phyloP scores from a whole-genome alignment of 257 asterid genomes.

The Solanum tarapatanum region DNA sequence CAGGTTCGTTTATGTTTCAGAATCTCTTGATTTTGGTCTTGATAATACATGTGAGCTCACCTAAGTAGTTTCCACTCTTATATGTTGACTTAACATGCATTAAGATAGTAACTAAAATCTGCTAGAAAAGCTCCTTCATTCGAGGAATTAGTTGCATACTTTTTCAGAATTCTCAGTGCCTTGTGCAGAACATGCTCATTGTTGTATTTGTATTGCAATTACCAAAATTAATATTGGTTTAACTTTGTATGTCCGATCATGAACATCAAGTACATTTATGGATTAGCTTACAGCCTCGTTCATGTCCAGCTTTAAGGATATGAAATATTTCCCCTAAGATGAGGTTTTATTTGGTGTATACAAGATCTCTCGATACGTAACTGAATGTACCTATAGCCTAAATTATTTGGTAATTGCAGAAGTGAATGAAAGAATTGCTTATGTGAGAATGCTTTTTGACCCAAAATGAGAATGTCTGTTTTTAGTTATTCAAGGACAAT shows the following conservation, averaged over 20 bases:
- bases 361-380: neutral
- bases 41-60: neutral
- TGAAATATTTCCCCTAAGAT: neutral
- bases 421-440: neutral
- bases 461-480: neutral
- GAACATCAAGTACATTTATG: neutral
- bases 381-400: neutral
- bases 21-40: neutral
- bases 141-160: neutral
- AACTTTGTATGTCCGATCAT: neutral
- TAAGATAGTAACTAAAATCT: neutral
- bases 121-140: neutral
- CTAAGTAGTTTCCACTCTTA: neutral
- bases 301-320: neutral
- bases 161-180: neutral
- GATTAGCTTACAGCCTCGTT: neutral
- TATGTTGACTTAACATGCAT: neutral
- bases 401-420: neutral
- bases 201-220: neutral
- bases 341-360: neutral
- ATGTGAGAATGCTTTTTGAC: neutral
- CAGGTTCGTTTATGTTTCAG: neutral
- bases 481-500: neutral
- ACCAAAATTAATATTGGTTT: neutral
- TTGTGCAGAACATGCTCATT: neutral